phyloP scores from a whole-genome alignment of 2,329 filamentous ascomycete species.

The Calonectria pteridis region DNA sequence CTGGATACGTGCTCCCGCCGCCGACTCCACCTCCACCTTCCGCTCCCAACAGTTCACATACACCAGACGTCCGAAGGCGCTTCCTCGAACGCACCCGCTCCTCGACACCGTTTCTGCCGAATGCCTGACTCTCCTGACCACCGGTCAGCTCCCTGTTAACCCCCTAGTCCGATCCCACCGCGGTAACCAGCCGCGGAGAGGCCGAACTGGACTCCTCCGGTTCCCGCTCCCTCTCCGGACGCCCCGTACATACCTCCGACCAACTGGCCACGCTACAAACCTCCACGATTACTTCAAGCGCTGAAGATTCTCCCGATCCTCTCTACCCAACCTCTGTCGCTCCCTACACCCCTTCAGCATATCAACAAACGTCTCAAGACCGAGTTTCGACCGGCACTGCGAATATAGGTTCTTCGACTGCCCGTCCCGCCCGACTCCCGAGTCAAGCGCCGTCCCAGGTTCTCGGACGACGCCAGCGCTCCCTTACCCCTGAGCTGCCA shows the following conservation, averaged over 20 bases:
- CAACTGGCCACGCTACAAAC: slow-evolving; percentile 70
- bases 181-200: slow-evolving; percentile 55
- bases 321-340: slow-evolving; percentile 25
- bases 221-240: slow-evolving; percentile 49
- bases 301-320: slow-evolving; percentile 55
- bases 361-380: slow-evolving; percentile 39
- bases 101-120: slow-evolving; percentile 17
- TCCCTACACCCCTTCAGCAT: slow-evolving; percentile 31
- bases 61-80: slow-evolving; percentile 19
- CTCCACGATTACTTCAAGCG: slow-evolving; percentile 62
- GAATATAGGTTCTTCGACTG: slow-evolving; percentile 57
- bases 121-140: slow-evolving; percentile 37
- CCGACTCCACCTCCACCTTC: slow-evolving; percentile 40
- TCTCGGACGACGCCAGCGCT: slow-evolving; percentile 69
- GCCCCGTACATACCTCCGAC: slow-evolving; percentile 66
- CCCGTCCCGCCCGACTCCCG: slow-evolving; percentile 39
- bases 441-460: slow-evolving; percentile 52
- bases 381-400: slow-evolving; percentile 48
- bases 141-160: slow-evolving; percentile 39
- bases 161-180: slow-evolving; percentile 44
- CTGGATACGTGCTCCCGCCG: slow-evolving; percentile 19
- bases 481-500: slow-evolving; percentile 50
- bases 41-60: slow-evolving; percentile 33
- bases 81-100: slow-evolving; percentile 6
- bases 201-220: slow-evolving; percentile 56